Base-by-base conservation (phyloP, 768 basidiomycete genomes). In the Asterophora lycoperdoides region DNA sequence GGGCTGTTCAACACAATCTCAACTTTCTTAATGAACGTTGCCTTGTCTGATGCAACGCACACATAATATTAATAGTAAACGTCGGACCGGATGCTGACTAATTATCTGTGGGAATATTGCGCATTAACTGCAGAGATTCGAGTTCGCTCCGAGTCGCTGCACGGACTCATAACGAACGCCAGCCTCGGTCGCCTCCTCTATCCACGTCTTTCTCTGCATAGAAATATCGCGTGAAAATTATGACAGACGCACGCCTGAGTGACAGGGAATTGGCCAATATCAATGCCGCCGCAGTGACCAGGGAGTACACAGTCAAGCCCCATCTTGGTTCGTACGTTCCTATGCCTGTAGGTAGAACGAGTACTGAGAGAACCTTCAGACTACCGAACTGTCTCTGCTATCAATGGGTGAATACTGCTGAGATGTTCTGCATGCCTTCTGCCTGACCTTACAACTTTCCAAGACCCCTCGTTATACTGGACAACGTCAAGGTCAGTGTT, bases 351-450 rank as follows among this genome's bases (percentile, higher is more conserved):
- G 33, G 11, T 15, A 45, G 32, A 6, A 41, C 23, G 6, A 23
- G 23, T 44, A 50, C 61, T 56, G 52, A 56, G 37, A 41, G 13
- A 58, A 42, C 42, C 39, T 56, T 20, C 64, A 94, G 93, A 97
- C 70, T 97, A 97, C 72, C 81, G 92, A 55, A 97, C 94, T n/a
- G 96, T 99, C 44, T 93, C 93, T 60, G 95, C 93, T 53, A 88
- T 98, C 71, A 98, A 98, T 62, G 96, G 95, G 93, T 89, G 23
- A 36, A 38, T 45, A 30, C 20, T 8, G 5, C 37, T 18, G 18
- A 46, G 42, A 13, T 18, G 19, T 44, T 48, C 28, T 10, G 46
- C 41, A 29, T 15, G 33, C 51, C 47, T 52, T 29, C 46, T 41
- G 35, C 30, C 53, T 53, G 29, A 60, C 29, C 19, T 20, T 51